Conservation (phyloP, 371 early-diverging fungal species). For the Furculomyces boomerangus region DNA sequence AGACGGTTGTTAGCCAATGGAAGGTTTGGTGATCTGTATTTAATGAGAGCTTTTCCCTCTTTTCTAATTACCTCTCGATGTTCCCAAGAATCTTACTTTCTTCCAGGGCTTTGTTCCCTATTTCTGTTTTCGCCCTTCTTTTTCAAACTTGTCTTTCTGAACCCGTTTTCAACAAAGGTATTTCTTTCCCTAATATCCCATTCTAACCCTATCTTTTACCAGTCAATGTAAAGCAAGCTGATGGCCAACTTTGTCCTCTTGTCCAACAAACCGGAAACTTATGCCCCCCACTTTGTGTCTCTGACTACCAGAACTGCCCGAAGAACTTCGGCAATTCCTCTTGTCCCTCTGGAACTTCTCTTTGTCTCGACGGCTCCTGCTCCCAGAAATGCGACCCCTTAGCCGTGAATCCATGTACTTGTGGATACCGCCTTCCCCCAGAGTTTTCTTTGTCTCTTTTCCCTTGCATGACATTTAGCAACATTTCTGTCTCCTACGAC, state of each 20-base stretch:
- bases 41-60: too few relatives aligned
- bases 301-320: conserved; percentile 8
- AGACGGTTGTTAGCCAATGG: too few relatives aligned
- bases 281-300: conserved; percentile 17
- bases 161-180: not conserved
- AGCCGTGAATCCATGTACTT: conserved; percentile 12
- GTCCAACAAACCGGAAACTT: conserved; percentile 4
- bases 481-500: conserved; percentile 5
- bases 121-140: too few relatives aligned
- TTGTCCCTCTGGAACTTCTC: conserved; percentile 8
- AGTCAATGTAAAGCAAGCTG: conserved; percentile 13
- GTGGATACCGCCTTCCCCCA: conserved; percentile 18
- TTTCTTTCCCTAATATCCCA: too few relatives aligned
- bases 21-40: too few relatives aligned
- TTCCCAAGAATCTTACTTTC: too few relatives aligned
- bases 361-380: conserved; percentile 18
- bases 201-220: too few relatives aligned
- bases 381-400: conserved; percentile 6
- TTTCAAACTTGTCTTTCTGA: too few relatives aligned
- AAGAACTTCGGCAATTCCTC: not conserved
- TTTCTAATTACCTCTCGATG: too few relatives aligned
- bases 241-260: conserved; percentile 13
- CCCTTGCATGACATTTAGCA: conserved; percentile 9
- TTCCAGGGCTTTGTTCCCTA: too few relatives aligned
- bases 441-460: conserved; percentile 6